These are phyloP conservation scores for Stentor coeruleus DNA, from an alignment of 73 alveolate genomes.

Conservation along the genomic window DNA sequence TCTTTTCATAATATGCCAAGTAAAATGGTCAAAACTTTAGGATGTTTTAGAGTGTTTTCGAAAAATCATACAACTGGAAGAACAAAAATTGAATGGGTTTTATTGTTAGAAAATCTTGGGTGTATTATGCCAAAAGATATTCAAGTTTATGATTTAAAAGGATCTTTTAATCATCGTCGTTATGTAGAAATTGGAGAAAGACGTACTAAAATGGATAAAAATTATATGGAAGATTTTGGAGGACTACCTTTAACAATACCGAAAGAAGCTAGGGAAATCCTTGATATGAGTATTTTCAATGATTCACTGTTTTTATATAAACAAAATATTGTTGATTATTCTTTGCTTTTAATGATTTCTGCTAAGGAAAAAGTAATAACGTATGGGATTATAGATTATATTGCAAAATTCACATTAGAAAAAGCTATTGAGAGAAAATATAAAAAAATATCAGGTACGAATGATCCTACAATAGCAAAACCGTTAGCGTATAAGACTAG, in stretches of 20 bases:
- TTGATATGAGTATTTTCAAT: slow-evolving; percentile 20
- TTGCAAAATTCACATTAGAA: slow-evolving; percentile 68
- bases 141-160: slow-evolving; percentile 32
- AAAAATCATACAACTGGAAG: slow-evolving; percentile 20
- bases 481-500: slow-evolving; percentile 73
- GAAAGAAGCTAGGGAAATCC: background rate
- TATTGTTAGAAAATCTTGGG: background rate
- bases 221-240: slow-evolving; percentile 21
- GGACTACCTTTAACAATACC: slow-evolving; percentile 18
- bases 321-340: slow-evolving; percentile 33
- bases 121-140: background rate
- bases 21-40: slow-evolving; percentile 27
- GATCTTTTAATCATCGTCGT: slow-evolving; percentile 19
- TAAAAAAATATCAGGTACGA: slow-evolving; percentile 39
- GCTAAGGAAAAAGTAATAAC: slow-evolving; percentile 50
- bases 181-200: slow-evolving; percentile 8
- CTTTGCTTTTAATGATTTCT: slow-evolving; percentile 51
- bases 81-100: slow-evolving; percentile 2
- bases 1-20: slow-evolving; percentile 47
- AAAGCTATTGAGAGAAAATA: slow-evolving; percentile 63
- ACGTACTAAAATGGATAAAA: slow-evolving; percentile 26
- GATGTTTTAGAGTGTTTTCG: slow-evolving; percentile 38
- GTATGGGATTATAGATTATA: slow-evolving; percentile 77
- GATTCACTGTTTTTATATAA: slow-evolving; percentile 25
- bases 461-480: slow-evolving; percentile 67